Percentiles rank a stretch among this genome's conserved stretches.
Evolutionary conservation across 2,329 filamentous ascomycete species (phyloP).

Genomic region (Monosporascus sp.): DNA sequence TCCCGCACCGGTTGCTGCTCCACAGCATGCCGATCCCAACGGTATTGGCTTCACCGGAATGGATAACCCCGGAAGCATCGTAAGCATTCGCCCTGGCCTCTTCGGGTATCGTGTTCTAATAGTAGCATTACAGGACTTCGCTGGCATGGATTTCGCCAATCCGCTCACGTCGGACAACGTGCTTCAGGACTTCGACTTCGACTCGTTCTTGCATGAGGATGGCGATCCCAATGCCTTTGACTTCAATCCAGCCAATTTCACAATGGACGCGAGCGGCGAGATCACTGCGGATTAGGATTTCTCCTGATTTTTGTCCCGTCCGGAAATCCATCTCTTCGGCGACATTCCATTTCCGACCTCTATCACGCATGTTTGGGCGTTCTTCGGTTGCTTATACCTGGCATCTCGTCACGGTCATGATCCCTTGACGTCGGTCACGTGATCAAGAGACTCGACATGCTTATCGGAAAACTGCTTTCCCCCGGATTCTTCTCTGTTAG

Average conservation of each 20-base stretch:
- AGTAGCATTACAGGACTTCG: slow-evolving; percentile 32
- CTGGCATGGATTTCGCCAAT: slow-evolving; percentile 49
- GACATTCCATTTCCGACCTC: slow-evolving; percentile 4
- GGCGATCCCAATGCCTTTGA: slow-evolving; percentile 45
- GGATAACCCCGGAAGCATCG: slow-evolving; percentile 37
- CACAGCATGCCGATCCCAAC: slow-evolving; percentile 41
- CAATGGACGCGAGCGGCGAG: slow-evolving; percentile 49
- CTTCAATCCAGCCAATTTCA: slow-evolving; percentile 46
- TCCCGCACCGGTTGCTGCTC: slow-evolving; percentile 37
- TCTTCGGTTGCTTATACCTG: slow-evolving; percentile 23
- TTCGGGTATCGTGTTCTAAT: slow-evolving; percentile 13
- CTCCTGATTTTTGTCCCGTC: slow-evolving; percentile 3
- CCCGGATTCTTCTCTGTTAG: background rate
- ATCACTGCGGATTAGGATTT: slow-evolving; percentile 50
- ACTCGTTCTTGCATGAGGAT: slow-evolving; percentile 60
- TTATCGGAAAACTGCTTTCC: slow-evolving; percentile 15
- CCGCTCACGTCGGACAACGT: slow-evolving; percentile 50
- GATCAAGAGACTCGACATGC: slow-evolving; percentile 21
- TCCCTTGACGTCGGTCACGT: slow-evolving; percentile 16
- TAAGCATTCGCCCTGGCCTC: slow-evolving; percentile 24
- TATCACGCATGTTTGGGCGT: slow-evolving; percentile 27
- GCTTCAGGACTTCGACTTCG: slow-evolving; percentile 62
- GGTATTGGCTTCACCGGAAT: slow-evolving; percentile 41
- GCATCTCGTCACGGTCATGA: slow-evolving; percentile 24
- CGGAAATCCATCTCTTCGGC: slow-evolving; percentile 8